Evolutionary conservation across 805 yeast species (phyloP).

Genomic region (Sporopachydermia quercuum): DNA sequence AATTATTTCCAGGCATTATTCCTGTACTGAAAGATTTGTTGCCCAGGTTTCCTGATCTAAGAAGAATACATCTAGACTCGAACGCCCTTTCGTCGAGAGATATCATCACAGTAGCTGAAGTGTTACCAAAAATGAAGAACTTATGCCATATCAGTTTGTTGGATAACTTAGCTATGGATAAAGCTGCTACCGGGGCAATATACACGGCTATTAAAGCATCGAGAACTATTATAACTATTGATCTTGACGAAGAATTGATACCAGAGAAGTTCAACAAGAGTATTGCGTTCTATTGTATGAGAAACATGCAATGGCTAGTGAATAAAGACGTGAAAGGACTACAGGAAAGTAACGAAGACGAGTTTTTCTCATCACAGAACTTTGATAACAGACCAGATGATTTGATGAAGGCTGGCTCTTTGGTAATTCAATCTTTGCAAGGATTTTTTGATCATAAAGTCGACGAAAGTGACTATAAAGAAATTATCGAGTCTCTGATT

Average conservation of each 20-base stretch:
- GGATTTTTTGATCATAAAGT: conserved; percentile 33
- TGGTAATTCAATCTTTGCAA: conserved; percentile 62
- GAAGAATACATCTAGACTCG: conserved; percentile 57
- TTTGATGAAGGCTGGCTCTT: conserved; percentile 59
- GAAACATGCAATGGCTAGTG: conserved; percentile 56
- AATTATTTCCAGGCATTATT: conserved; percentile 47
- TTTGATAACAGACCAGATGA: conserved; percentile 31
- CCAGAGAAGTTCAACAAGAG: conserved; percentile 52
- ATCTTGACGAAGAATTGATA: conserved; percentile 46
- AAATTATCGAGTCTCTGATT: conserved; percentile 10
- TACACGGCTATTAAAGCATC: conserved; percentile 57
- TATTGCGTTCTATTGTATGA: conserved; percentile 67
- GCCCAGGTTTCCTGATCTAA: conserved; percentile 51
- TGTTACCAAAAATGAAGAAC: conserved; percentile 50
- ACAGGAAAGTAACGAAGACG: conserved; percentile 13
- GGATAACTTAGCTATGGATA: conserved; percentile 45
- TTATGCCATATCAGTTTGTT: conserved; percentile 55
- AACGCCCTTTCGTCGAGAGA: conserved; percentile 44
- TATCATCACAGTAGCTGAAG: conserved; percentile 45
- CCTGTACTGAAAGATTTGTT: conserved; percentile 44
- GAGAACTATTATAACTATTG: conserved; percentile 48
- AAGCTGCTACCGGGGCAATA: conserved; percentile 47
- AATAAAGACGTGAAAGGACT: conserved; percentile 17
- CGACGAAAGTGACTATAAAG: conserved; percentile 19
- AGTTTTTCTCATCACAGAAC: conserved; percentile 1